Conservation (phyloP, 352 stramenopile species). For the Nothophytophthora sp. region DNA sequence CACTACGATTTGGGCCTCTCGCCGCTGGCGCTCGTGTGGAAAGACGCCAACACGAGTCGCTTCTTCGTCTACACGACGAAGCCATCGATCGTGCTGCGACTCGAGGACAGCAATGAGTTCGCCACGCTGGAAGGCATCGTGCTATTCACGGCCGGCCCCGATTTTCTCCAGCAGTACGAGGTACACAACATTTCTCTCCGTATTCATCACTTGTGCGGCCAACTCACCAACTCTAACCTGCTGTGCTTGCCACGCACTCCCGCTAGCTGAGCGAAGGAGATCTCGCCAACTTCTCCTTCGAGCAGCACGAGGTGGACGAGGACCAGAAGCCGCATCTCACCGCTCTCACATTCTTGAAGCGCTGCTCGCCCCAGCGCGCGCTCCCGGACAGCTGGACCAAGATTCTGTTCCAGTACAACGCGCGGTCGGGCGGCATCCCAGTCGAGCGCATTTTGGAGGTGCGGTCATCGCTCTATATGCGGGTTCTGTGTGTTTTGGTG, state of each 20-base stretch:
- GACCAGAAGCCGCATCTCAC: constrained; percentile 48
- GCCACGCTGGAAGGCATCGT: constrained; percentile 73
- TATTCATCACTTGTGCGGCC: neutral
- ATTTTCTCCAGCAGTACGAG: constrained; percentile 67
- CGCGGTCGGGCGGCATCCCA: constrained; percentile 55
- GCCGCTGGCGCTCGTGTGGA: constrained; percentile 89
- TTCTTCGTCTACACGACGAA: constrained; percentile 79
- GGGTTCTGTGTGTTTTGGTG: neutral
- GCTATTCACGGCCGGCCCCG: constrained; percentile 43
- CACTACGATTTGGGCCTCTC: constrained; percentile 91
- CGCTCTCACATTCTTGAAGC: constrained; percentile 65
- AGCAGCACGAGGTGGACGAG: constrained; percentile 53
- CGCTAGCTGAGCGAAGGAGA: constrained; percentile 71
- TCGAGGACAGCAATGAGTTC: constrained; percentile 55
- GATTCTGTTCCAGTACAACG: constrained; percentile 82
- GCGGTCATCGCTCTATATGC: too few relatives aligned
- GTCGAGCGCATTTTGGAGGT: constrained; percentile 74
- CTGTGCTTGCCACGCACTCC: neutral
- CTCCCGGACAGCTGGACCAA: constrained; percentile 90
- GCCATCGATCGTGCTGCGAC: constrained; percentile 68
- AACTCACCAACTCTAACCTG: neutral
- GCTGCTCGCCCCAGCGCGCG: constrained; percentile 80
- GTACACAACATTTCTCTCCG: constrained; percentile 24
- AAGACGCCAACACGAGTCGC: constrained; percentile 82
- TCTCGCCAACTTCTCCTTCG: constrained; percentile 78